These are phyloP conservation scores for Zymoseptoria brevis DNA, from an alignment of 2,329 filamentous ascomycete genomes.

Conservation along the genomic window DNA sequence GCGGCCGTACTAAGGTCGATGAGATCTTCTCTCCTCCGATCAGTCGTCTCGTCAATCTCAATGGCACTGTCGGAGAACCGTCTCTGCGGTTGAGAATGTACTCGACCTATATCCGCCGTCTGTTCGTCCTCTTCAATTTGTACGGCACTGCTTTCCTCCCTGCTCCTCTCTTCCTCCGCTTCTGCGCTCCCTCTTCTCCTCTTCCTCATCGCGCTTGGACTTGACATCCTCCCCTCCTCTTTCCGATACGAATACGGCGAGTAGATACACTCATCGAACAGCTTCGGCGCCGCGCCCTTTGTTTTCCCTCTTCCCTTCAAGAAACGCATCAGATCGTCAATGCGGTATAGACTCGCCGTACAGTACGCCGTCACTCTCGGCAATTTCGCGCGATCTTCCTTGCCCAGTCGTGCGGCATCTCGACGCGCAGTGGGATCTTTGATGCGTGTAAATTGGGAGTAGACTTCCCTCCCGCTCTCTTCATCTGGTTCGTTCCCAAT, in stretches of 20 bases:
- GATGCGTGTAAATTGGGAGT: conserved; percentile 94
- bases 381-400: conserved; percentile 78
- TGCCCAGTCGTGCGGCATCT: conserved; percentile 85
- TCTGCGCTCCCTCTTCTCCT: conserved; percentile 2
- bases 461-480: conserved; percentile 89
- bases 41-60: conserved; percentile 50
- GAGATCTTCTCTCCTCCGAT: conserved; percentile 30
- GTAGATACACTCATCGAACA: conserved; percentile 97
- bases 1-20: conserved; percentile 24
- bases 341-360: conserved; percentile 82
- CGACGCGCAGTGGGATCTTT: conserved; percentile 90
- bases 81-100: conserved; percentile 43
- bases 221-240: conserved; percentile 19
- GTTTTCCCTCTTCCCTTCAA: conserved; percentile 75
- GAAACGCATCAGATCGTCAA: conserved; percentile 83
- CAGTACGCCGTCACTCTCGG: conserved; percentile 95
- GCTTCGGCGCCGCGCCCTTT: conserved; percentile 74
- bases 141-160: conserved; percentile 1
- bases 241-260: conserved; percentile 74
- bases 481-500: conserved; percentile 73
- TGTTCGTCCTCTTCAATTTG: conserved; percentile 15
- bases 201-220: conserved; percentile 22
- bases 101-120: conserved; percentile 19
- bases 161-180: conserved; percentile 14
- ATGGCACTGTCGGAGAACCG: conserved; percentile 67